Base-by-base conservation (phyloP, 2,329 filamentous ascomycete genomes). In the Verticillium nubilum region DNA sequence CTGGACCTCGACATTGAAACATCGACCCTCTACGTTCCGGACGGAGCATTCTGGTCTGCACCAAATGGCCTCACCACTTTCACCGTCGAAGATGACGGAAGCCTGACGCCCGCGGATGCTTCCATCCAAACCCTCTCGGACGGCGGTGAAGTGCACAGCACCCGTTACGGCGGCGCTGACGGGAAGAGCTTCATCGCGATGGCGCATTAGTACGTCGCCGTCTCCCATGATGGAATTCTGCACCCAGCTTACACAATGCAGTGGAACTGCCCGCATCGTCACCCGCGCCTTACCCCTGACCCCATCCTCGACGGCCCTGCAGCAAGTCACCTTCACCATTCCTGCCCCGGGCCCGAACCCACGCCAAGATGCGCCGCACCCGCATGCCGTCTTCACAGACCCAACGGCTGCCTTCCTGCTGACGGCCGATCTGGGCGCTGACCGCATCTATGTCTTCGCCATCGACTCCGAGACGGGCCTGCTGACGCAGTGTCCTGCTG, bases 351-450 rank as follows among this genome's bases (percentile, higher is more conserved):
- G 81, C 0, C 73, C 80, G 12, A 71, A 74, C 53, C 70, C 78
- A 4, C 78, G 83, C n/a, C 83, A 86, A 67, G 78, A 84, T 59
- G 76, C 74, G 5, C 74, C 82, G 5, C 83, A 86, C 64, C 82
- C 81, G 7, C 83, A 86, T 69, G 75, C 80, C 19, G 76, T 76
- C 5, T 75, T 81, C 64, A 69, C 74, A 12, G 82, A 81, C 61
- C 80, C 77, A 0, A 79, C 79, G 0, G 78, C 79, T 13, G 68
- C 73, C 37, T 84, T 76, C 66, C 65, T 85, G 25, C 68, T 85
- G 1, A 74, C 77, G 7, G 76, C 80, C 1, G 83, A 86, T 62
- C 75, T 85, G 2, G 82, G 82, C 33, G 79, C 81, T 5, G 82
- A 86, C 64, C 66, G 81, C 25, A 73, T 84, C 58, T 81, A 81